Percentiles rank a stretch among this genome's conserved stretches.
Evolutionary conservation across 179 eudicot genomes (phyloP).

Genomic region (Spinacia oleracea): DNA sequence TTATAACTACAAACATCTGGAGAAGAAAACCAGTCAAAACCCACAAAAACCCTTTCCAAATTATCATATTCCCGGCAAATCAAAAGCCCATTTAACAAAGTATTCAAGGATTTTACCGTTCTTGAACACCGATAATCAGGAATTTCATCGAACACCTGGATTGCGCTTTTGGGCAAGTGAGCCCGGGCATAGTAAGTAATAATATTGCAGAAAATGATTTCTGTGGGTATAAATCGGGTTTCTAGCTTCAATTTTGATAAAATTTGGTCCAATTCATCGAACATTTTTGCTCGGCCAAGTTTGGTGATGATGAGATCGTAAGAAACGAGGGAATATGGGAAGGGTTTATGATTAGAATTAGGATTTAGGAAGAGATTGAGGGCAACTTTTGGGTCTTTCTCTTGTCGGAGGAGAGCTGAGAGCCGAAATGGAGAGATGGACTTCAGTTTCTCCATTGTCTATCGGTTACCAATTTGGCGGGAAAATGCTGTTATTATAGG

Average conservation of each 20-base stretch:
- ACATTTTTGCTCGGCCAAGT: slow-evolving; percentile 76
- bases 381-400: slow-evolving; percentile 64
- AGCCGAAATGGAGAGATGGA: slow-evolving; percentile 58
- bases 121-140: slow-evolving; percentile 51
- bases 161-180: slow-evolving; percentile 47
- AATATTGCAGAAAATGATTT: slow-evolving; percentile 67
- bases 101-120: slow-evolving; percentile 65
- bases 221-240: slow-evolving; percentile 50
- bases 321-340: slow-evolving; percentile 55
- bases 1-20: slow-evolving; percentile 71
- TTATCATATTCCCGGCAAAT: slow-evolving; percentile 46
- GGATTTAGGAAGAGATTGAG: slow-evolving; percentile 68
- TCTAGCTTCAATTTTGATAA: slow-evolving; percentile 51
- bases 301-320: slow-evolving; percentile 76
- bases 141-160: slow-evolving; percentile 49
- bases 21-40: slow-evolving; percentile 37
- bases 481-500: slow-evolving; percentile 1
- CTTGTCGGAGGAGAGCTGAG: slow-evolving; percentile 58
- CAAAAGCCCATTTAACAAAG: slow-evolving; percentile 56
- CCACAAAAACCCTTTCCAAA: slow-evolving; percentile 39
- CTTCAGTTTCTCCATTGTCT: slow-evolving; percentile 42
- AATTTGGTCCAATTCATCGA: slow-evolving; percentile 58
- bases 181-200: slow-evolving; percentile 57
- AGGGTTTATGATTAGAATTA: slow-evolving; percentile 37
- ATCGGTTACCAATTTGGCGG: slow-evolving; percentile 3